These are phyloP conservation scores for Pythium coloratum DNA, from an alignment of 352 stramenopile species.

Conservation along the genomic window DNA sequence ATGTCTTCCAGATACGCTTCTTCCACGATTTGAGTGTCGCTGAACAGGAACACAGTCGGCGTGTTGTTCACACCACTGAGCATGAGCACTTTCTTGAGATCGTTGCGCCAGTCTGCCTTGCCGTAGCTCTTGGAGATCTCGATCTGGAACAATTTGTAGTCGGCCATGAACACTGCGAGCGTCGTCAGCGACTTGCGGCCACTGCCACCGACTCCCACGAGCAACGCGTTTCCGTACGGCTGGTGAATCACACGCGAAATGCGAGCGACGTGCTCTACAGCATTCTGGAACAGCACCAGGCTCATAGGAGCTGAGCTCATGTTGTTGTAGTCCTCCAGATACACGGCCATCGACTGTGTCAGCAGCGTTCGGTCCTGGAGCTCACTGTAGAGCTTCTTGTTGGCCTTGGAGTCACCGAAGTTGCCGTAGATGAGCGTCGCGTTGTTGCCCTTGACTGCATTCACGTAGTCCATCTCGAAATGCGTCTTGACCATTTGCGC, in stretches of 20 bases:
- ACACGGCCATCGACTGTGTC: constrained; percentile 87
- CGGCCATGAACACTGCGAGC: constrained; percentile 92
- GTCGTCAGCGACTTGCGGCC: constrained; percentile 93
- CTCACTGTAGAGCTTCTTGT: constrained; percentile 85
- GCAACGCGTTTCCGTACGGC: constrained; percentile 91
- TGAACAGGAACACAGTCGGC: constrained; percentile 92
- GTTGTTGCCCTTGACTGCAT: constrained; percentile 57
- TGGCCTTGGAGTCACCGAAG: constrained; percentile 80
- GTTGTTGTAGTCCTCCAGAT: constrained; percentile 96
- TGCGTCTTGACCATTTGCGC: constrained; percentile 66
- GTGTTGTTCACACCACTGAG: constrained; percentile 81
- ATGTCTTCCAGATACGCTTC: constrained; percentile 93
- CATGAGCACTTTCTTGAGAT: constrained; percentile 89
- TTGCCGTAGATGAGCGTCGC: constrained; percentile 87
- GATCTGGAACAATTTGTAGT: constrained; percentile 95
- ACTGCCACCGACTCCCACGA: constrained; percentile 92
- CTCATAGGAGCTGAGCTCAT: constrained; percentile 93
- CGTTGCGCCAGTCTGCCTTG: constrained; percentile 91
- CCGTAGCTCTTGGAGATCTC: constrained; percentile 95
- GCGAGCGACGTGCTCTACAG: constrained; percentile 92
- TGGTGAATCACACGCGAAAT: constrained; percentile 93
- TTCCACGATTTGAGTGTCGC: constrained; percentile 93
- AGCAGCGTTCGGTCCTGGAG: constrained; percentile 81
- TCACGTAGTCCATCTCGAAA: constrained; percentile 79
- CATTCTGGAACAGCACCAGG: constrained; percentile 94